These are phyloP conservation scores for Bacidia rubella DNA, from an alignment of 495 filamentous ascomycete species.

Conservation along the genomic window DNA sequence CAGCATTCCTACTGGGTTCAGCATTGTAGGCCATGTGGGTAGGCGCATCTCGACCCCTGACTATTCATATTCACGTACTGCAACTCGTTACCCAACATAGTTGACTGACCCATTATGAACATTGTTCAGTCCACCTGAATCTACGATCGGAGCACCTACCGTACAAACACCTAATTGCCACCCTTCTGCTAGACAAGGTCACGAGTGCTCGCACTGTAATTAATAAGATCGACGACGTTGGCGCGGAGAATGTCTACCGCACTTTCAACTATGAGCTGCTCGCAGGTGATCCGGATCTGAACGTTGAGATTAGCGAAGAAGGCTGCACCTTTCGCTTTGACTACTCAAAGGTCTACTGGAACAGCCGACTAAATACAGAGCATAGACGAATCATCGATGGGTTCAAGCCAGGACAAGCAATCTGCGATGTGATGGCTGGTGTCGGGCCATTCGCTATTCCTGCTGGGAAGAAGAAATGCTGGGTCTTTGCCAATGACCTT, in stretches of 20 bases:
- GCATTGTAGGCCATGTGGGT: constrained; percentile 77
- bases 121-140: constrained; percentile 78
- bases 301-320: constrained; percentile 55
- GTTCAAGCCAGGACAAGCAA: constrained; percentile 73
- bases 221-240: constrained; percentile 86
- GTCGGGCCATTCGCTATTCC: constrained; percentile 93
- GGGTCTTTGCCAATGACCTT: constrained; percentile 94
- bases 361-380: constrained; percentile 75
- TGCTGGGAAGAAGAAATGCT: constrained; percentile 76
- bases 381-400: constrained; percentile 65
- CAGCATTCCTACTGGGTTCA: constrained; percentile 73
- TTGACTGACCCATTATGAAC: no score
- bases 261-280: constrained; percentile 93
- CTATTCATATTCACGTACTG: neutral
- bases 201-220: constrained; percentile 70
- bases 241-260: constrained; percentile 68
- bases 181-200: constrained; percentile 83
- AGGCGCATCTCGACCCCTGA: constrained; percentile 20
- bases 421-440: constrained; percentile 95
- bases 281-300: constrained; percentile 60
- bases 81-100: no score
- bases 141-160: constrained; percentile 65
- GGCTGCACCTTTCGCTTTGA: constrained; percentile 37
- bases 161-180: constrained; percentile 71
- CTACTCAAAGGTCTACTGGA: constrained; percentile 88